Evolutionary conservation across 1,139 yeast genomes (phyloP), one percentile per base, ranked within the genome.

Genomic region (Saccharomyces uvarum): DNA sequence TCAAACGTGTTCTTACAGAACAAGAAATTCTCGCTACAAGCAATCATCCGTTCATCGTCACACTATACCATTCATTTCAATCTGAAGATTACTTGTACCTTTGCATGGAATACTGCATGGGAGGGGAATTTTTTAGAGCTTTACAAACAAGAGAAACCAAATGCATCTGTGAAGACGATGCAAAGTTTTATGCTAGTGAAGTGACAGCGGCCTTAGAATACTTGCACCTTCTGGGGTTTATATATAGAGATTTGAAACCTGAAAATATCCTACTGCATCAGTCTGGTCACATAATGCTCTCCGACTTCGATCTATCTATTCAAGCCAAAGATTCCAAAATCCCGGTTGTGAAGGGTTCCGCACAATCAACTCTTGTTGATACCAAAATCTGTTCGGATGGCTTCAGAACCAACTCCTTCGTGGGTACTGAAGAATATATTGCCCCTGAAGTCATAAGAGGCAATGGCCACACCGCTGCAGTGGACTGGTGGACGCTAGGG

Each of bases 401-500:
- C 24, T 93, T 93, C 72, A 77, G 99, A 64, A 93, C 99, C 2
- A 93, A 93, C 69, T 90, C 97, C 1, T 93, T 93, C 76, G 99
- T 93, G 29, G 99, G 99, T 1, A 93, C 99, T 0, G 99, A 93
- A 66, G 99, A 93, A 69, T 93, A 93, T 68, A 90, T 93, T 65
- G 99, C 99, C 0, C 99, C 99, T 0, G 99, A 93, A 68, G 99
- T 93, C 8, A 93, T 93, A 57, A 77, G 95, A 65, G 98, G 98
- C 2, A 88, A 91, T 61, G 99, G 99, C 1, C 99, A 93, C 66
- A 93, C 98, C 0, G 86, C 95, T 28, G 97, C 98, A 0, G 99
- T 93, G n/a, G 99, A 93, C 71, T 93, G 99, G 99, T 93, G 99
- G 99, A 93, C 99, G 0, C 75, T 93, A 57, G 99, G 99, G 1